Evolutionary conservation across 495 filamentous ascomycete genomes (phyloP).

Genomic region (Penicillium chermesinum): DNA sequence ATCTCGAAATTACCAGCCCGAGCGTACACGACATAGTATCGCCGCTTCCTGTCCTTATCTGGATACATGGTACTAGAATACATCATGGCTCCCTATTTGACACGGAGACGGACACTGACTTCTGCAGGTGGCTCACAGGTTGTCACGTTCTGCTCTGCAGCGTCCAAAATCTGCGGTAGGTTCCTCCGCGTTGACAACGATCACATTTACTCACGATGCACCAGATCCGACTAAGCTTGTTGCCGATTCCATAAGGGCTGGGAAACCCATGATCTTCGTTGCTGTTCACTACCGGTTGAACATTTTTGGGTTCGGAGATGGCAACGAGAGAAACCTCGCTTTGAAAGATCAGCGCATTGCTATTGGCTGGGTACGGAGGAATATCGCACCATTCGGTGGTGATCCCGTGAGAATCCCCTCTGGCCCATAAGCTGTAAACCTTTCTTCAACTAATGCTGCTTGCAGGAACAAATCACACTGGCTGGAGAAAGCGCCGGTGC

Average conservation of each 20-base stretch:
- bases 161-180: constrained; percentile 38
- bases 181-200: background rate
- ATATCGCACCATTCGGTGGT: constrained; percentile 59
- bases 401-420: constrained; percentile 39
- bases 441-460: background rate
- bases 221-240: constrained; percentile 33
- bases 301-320: constrained; percentile 59
- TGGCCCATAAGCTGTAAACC: background rate
- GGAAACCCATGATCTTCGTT: constrained; percentile 53
- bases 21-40: constrained; percentile 8
- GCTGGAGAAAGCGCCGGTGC: constrained; percentile 38
- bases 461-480: constrained; percentile 32
- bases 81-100: background rate
- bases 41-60: constrained; percentile 37
- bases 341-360: constrained; percentile 63
- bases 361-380: constrained; percentile 55
- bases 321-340: constrained; percentile 49
- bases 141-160: constrained; percentile 39
- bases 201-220: background rate
- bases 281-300: constrained; percentile 62
- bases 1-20: constrained; percentile 38
- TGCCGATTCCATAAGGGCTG: constrained; percentile 28
- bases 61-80: constrained; percentile 40
- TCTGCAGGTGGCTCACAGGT: constrained; percentile 33
- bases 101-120: background rate